These are phyloP conservation scores for Biancaea sappan DNA, from an alignment of 306 rosid species.

Conservation along the genomic window DNA sequence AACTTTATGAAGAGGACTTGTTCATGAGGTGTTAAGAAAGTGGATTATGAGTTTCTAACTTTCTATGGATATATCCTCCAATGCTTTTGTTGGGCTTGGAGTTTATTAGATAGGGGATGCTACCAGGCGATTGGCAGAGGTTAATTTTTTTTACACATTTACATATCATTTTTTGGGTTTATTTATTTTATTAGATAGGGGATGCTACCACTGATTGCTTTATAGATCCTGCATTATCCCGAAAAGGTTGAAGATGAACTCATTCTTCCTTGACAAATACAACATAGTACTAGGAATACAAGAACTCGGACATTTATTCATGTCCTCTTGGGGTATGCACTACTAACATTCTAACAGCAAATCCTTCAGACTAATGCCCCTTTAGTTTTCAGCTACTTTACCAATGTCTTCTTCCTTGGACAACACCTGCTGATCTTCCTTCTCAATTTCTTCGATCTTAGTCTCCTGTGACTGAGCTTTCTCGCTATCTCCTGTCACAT, in stretches of 20 bases:
- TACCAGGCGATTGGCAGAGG: no score
- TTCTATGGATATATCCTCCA: no score
- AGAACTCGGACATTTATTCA: slow-evolving; percentile 18
- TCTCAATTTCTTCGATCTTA: slow-evolving; percentile 43
- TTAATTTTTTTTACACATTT: no score
- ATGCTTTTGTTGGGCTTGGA: no score
- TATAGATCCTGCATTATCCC: slow-evolving; percentile 22
- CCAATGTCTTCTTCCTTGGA: slow-evolving; percentile 48
- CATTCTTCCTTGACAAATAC: slow-evolving; percentile 29
- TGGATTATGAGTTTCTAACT: no score
- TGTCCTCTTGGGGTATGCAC: slow-evolving; percentile 30
- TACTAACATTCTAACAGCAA: slow-evolving; percentile 18
- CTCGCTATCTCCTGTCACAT: slow-evolving; percentile 48
- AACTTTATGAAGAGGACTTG: no score
- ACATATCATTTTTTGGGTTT: no score
- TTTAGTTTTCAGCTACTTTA: slow-evolving; percentile 48
- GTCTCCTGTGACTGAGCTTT: slow-evolving; percentile 42
- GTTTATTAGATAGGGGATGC: no score
- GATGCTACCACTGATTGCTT: slow-evolving; percentile 38
- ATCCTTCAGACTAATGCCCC: slow-evolving; percentile 7
- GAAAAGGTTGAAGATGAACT: slow-evolving; percentile 35
- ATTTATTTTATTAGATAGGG: no score
- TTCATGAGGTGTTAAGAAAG: no score
- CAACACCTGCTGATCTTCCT: slow-evolving; percentile 43
- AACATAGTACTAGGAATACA: slow-evolving; percentile 38